A percentile compares a stretch with the other conserved stretches of the same genome.
These are phyloP conservation scores for Naumovozyma baii DNA, from an alignment of 805 yeast species.

Conservation along the genomic window DNA sequence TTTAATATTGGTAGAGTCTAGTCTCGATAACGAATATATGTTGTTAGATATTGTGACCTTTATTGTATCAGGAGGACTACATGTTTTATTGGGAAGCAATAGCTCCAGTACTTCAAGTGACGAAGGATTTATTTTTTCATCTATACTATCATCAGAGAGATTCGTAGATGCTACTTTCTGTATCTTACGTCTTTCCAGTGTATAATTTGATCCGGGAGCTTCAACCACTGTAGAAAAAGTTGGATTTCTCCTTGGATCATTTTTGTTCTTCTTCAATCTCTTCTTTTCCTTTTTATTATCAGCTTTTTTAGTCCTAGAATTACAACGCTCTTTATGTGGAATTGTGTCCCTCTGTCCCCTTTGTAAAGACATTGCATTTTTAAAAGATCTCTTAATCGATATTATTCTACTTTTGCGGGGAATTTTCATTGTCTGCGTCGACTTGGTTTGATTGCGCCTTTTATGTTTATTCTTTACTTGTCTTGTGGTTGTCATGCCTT, in stretches of 20 bases:
- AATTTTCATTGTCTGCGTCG: too few species aligned
- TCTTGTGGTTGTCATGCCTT: background rate
- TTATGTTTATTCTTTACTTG: background rate
- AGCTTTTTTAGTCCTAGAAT: too few species aligned
- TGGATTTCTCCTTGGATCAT: slow-evolving; percentile 9
- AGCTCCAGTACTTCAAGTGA: slow-evolving; percentile 9
- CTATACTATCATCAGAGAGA: background rate
- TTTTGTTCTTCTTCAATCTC: slow-evolving; percentile 3
- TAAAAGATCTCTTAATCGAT: too few species aligned
- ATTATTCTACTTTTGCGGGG: too few species aligned
- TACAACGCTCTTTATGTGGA: too few species aligned
- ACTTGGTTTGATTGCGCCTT: too few species aligned
- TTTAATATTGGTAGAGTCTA: slow-evolving; percentile 5
- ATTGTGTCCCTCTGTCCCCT: too few species aligned
- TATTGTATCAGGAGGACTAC: slow-evolving; percentile 13
- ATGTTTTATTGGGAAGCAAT: slow-evolving; percentile 5
- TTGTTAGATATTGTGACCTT: slow-evolving; percentile 9
- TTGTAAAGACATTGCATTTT: too few species aligned
- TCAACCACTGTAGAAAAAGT: slow-evolving; percentile 24
- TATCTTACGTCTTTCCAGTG: slow-evolving; percentile 3
- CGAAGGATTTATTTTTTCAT: background rate
- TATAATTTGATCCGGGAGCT: slow-evolving; percentile 15
- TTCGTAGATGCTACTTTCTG: background rate
- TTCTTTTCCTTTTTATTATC: background rate
- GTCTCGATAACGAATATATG: slow-evolving; percentile 15